Evolutionary conservation across 306 rosid species (phyloP), one percentile per base, ranked within the genome.

Genomic region (Vachellia collinsii): DNA sequence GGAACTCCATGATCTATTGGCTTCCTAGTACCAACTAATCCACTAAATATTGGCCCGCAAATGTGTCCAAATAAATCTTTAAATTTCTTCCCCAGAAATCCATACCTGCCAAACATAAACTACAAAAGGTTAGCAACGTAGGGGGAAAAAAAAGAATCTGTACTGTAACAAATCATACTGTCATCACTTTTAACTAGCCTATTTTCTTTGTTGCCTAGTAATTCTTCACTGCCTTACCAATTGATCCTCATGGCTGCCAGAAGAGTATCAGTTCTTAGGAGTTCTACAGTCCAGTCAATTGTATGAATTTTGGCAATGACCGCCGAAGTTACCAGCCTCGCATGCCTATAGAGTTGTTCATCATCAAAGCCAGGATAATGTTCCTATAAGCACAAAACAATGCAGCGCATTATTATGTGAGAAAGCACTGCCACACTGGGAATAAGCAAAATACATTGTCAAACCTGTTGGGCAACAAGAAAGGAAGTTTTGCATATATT

Each of bases 231-330:
- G 68, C 42, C 84, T 76, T 83, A 91, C 97, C 97, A 91, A 71
- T 93, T 93, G 73, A 83, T 82, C 78, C 94, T 83, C 97, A 93
- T 89, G 20, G 91, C 91, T 9, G 87, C 97, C 13, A 79, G 63
- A 44, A 93, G 89, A 74, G 92, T 91, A 61, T 91, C 90, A 16
- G 92, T 91, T 76, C 84, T 91, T 9, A 93, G 77, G 75, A 93
- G 94, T 80, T 93, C 93, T 10, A 91, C 89, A 54, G 97, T 91
- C 97, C 97, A 93, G 81, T 91, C 97, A 70, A 91, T 91, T 73
- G 97, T 93, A 86, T 93, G 97, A 72, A 93, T 81, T 83, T 93
- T 93, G 14, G 97, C 97, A 71, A 86, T 89, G 61, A 91, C 90
- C 19, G 97, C 94, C 71, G 97, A 88, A 75, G 91, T 91, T 79